Conservation (phyloP, 2,329 filamentous ascomycete species). For the Paramyrothecium sp. region DNA sequence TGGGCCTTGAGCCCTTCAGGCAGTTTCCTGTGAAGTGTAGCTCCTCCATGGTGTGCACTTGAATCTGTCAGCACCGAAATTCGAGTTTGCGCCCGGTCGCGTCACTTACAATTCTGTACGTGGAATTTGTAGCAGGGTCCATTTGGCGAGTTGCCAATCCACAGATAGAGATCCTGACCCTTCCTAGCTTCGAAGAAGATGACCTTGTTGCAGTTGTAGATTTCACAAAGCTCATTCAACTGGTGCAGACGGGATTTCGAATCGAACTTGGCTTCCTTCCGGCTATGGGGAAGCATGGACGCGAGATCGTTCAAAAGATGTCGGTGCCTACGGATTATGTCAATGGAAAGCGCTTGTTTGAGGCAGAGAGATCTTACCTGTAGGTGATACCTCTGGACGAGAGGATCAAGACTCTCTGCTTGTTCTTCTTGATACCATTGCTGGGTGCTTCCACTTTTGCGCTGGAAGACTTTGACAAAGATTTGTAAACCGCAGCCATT, state of each 20-base stretch:
- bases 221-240: conserved; percentile 71
- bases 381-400: conserved; percentile 91
- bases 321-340: conserved; percentile 65
- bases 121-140: conserved; percentile 65
- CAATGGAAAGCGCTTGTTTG: background rate
- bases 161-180: conserved; percentile 90
- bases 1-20: conserved; percentile 84
- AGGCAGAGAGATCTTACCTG: conserved; percentile 50
- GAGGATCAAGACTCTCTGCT: conserved; percentile 81
- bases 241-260: conserved; percentile 86
- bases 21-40: conserved; percentile 97
- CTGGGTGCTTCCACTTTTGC: conserved; percentile 47
- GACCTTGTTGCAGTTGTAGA: conserved; percentile 93
- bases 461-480: conserved; percentile 60
- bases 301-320: conserved; percentile 90
- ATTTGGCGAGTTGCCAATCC: conserved; percentile 86
- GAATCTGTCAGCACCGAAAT: conserved; percentile 16
- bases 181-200: conserved; percentile 96
- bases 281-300: conserved; percentile 83
- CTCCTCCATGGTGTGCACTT: conserved; percentile 94
- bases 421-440: conserved; percentile 59
- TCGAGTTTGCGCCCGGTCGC: background rate
- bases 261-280: conserved; percentile 96
- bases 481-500: conserved; percentile 74
- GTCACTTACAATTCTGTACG: conserved; percentile 66